Base-by-base conservation (phyloP, 2,329 filamentous ascomycete genomes). In the Paracorniculantispora psalliotae region DNA sequence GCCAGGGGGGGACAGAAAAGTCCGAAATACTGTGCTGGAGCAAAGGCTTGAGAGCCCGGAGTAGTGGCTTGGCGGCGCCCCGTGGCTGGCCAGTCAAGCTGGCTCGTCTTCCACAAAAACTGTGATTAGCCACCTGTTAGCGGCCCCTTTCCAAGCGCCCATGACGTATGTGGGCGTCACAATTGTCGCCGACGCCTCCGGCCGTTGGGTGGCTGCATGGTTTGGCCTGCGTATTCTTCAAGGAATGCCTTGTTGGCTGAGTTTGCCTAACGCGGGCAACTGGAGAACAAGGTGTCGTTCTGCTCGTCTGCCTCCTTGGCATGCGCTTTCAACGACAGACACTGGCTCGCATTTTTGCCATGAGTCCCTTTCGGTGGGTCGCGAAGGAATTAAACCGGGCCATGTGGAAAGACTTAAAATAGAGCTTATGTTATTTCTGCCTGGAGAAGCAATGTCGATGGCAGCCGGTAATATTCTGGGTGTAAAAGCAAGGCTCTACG, bases 51-150 rank as follows among this genome's bases (percentile, higher is more conserved):
- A 55, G 43, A 55, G 52, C 28, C 19, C 47, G 54, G 43, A 49
- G 54, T 57, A 30, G 54, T 19, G 55, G 23, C 55, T 57, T 57
- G 55, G 46, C 46, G 46, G 4, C n/a, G 55, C 55, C 46, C 54
- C 23, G n/a, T 30, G 23, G 17, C 54, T 28, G 44, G 55, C 55
- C 55, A 57, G 46, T 50, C 8, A 13, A 13, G n/a, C 46, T 13
- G 8, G 35, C 17, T n/a, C 9, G 9, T 50, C 44, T 30, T 15
- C 15, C 37, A 50, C 12, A 43, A 57, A 48, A 30, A 21, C 15
- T 46, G 25, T 46, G 13, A 48, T 56, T 48, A 35, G 41, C 17
- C 23, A 55, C 43, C 25, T 13, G 5, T 41, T 43, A 57, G 44
- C 37, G 30, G 21, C 46, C 48, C 25, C 35, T 41, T 23, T 25